Conservation (phyloP, 805 yeast species). For the Ogataea trehalophila region DNA sequence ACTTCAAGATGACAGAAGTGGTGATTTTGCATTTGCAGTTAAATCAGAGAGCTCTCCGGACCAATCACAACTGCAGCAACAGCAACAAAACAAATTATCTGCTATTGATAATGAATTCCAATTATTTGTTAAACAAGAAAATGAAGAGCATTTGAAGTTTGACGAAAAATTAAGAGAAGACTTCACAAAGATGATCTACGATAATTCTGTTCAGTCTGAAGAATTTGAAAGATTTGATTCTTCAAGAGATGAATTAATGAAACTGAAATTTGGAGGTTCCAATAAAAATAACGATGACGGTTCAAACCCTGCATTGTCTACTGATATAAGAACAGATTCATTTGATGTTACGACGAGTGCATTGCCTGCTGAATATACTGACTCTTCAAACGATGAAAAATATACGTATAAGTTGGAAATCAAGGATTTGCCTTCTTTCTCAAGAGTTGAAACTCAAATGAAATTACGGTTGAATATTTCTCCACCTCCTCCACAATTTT, state of each 20-base stretch:
- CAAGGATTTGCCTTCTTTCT: constrained; percentile 65
- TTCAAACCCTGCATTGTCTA: constrained; percentile 3
- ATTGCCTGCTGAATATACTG: constrained; percentile 28
- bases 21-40: no score
- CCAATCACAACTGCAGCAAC: constrained; percentile 1
- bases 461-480: constrained; percentile 62
- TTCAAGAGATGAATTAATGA: constrained; percentile 46
- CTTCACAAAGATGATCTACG: not conserved
- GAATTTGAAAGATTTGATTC: constrained; percentile 34
- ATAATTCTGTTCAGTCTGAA: constrained; percentile 10
- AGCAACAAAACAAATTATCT: not conserved
- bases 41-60: no score
- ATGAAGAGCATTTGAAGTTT: constrained; percentile 7
- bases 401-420: constrained; percentile 46
- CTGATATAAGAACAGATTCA: constrained; percentile 12
- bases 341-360: constrained; percentile 23
- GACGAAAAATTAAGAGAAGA: constrained; percentile 4
- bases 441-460: constrained; percentile 95
- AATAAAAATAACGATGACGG: constrained; percentile 6
- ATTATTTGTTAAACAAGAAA: constrained; percentile 11
- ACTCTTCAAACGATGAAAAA: constrained; percentile 12
- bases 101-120: not conserved
- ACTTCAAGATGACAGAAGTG: no score
- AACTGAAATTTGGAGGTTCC: constrained; percentile 47
- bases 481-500: constrained; percentile 71